Base-by-base conservation (phyloP, 1,139 yeast genomes). In the Geotrichum bryndzae region DNA sequence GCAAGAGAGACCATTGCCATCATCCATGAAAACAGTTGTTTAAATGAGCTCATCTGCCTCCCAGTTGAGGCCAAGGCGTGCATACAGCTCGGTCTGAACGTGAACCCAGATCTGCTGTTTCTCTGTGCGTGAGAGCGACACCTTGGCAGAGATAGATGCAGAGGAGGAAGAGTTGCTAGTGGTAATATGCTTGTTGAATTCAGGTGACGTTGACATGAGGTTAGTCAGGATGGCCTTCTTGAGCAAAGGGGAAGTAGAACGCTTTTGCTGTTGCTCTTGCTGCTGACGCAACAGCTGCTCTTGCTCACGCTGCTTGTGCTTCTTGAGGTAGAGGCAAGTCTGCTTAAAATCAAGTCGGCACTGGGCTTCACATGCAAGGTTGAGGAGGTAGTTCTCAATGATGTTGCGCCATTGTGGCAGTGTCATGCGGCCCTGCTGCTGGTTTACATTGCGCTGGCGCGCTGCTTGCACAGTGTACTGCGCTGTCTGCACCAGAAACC, bases 311-410 rank as follows among this genome's bases (percentile, higher is more conserved):
- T 46, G 74, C 66, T 75, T 79, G 67, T 79, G 79, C 65, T 73
- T 73, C 66, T 80, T 76, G 59, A 72, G 64, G 50, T 67, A 76
- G 41, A 77, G 72, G 66, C 85, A 81, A 35, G 76, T 73, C 61
- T 75, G 74, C 67, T 82, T 82, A 69, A 83, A 85, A 68, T 85
- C 88, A 53, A 76, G 74, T 38, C 88, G 78, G 67, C 88, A 85
- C 69, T 86, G 89, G 13, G 86, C 85, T 69, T 86, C 90, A 56
- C 87, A 87, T 1, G 84, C 89, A 46, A 86, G 76, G 69, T 84
- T 85, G 53, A 86, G 72, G 57, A 85, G 69, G 69, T 82, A 86
- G 72, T 85, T 85, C 66, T 86, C 90, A 64, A 86, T 83, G 35
- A 86, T 80, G 69, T 85, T 84, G 67, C 90, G 76, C 88, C 90